Percentiles rank a stretch among this genome's conserved stretches.
Conservation (phyloP, 371 early-diverging fungal genomes). For the Syncephalis plumigaleata region DNA sequence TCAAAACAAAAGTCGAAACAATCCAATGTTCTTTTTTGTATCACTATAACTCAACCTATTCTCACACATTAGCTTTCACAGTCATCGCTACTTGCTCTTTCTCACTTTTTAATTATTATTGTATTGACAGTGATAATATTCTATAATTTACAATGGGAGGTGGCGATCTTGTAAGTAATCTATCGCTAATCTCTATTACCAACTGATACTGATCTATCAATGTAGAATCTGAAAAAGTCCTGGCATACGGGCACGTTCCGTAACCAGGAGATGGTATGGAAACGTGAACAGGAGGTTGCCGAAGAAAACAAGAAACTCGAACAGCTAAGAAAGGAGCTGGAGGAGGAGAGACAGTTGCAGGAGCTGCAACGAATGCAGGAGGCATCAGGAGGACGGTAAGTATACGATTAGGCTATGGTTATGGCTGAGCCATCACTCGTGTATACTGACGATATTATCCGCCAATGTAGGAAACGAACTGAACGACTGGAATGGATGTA, state of each 20-base stretch:
- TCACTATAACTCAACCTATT: no score
- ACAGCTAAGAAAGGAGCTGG: constrained; percentile 78
- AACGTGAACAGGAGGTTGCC: constrained; percentile 61
- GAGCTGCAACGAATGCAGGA: constrained; percentile 74
- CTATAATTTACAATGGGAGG: constrained; percentile 30
- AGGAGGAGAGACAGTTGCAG: constrained; percentile 74
- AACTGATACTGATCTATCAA: no score
- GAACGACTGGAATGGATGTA: constrained; percentile 95
- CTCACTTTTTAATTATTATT: neutral
- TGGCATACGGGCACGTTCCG: constrained; percentile 91
- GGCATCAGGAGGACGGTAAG: constrained; percentile 42
- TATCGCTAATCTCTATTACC: constrained; percentile 4
- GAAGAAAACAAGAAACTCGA: constrained; percentile 77
- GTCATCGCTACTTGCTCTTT: neutral
- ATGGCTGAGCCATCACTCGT: no score
- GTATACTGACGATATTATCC: neutral
- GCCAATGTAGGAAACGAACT: constrained; percentile 27
- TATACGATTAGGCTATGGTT: neutral
- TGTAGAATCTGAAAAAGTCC: constrained; percentile 82
- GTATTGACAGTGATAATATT: neutral
- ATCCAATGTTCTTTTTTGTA: no score
- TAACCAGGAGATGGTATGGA: constrained; percentile 85
- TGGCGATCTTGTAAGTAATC: constrained; percentile 34
- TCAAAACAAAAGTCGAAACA: no score
- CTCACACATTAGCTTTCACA: no score